These are phyloP conservation scores for Durotheca rogersii DNA, from an alignment of 495 filamentous ascomycete species.

Conservation along the genomic window DNA sequence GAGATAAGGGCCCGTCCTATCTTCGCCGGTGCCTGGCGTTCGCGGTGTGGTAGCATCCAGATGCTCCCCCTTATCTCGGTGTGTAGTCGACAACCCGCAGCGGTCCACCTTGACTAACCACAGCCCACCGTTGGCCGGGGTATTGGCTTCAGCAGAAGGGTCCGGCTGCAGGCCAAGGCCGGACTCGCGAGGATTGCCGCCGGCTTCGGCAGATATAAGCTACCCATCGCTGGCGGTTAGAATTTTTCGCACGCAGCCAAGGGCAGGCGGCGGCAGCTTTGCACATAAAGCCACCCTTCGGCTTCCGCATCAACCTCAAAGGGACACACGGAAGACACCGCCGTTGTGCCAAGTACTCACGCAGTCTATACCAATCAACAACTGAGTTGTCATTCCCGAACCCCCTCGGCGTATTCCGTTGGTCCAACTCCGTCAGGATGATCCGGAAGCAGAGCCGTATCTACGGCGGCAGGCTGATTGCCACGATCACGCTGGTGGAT, in stretches of 20 bases:
- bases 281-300: background rate
- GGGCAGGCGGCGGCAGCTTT: no score
- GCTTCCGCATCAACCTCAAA: background rate
- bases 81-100: background rate
- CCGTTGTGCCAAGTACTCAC: no score
- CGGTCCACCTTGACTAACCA: no score
- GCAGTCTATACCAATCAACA: no score
- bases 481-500: constrained; percentile 34
- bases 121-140: no score
- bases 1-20: no score
- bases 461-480: constrained; percentile 24
- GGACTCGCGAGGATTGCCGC: constrained; percentile 21
- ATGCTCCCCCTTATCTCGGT: constrained; percentile 3
- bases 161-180: constrained; percentile 29
- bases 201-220: constrained; percentile 14
- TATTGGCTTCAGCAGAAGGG: constrained; percentile 1
- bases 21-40: background rate
- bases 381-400: background rate
- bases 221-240: background rate
- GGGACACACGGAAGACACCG: no score
- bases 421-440: constrained; percentile 2
- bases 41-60: background rate
- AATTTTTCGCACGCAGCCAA: no score
- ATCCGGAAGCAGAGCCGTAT: constrained; percentile 18
- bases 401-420: background rate